These are phyloP conservation scores for Pseudonitzschia multiseries DNA, from an alignment of 108 stramenopile genomes.

Conservation along the genomic window DNA sequence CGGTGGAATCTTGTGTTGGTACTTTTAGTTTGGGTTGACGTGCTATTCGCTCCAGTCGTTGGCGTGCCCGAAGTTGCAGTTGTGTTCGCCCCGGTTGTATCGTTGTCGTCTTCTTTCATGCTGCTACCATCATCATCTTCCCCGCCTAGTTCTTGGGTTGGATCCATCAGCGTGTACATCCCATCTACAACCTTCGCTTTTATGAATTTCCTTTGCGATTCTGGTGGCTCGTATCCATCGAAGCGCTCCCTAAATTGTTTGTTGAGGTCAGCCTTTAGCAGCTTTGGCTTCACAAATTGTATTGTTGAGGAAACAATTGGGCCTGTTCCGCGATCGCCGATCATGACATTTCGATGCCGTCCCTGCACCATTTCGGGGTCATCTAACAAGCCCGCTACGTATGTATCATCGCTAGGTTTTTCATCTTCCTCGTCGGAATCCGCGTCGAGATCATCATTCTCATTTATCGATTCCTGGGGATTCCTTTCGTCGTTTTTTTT, in stretches of 20 bases:
- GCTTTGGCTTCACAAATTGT: slow-evolving; percentile 82
- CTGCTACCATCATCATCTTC: slow-evolving; percentile 23
- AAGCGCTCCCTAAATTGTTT: slow-evolving; percentile 91
- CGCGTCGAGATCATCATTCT: not conserved
- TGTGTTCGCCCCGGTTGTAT: slow-evolving; percentile 9
- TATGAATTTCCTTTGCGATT: slow-evolving; percentile 59
- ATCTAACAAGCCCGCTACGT: slow-evolving; percentile 46
- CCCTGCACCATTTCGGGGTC: slow-evolving; percentile 88
- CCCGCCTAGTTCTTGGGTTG: slow-evolving; percentile 40
- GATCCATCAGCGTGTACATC: slow-evolving; percentile 77
- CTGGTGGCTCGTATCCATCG: slow-evolving; percentile 88
- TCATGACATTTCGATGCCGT: slow-evolving; percentile 82
- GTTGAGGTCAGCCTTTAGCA: slow-evolving; percentile 90
- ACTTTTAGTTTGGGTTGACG: slow-evolving; percentile 4
- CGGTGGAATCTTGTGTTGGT: not conserved
- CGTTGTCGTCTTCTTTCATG: slow-evolving; percentile 14
- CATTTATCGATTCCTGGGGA: not conserved
- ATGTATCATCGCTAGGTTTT: slow-evolving; percentile 33
- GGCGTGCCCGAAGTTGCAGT: not conserved
- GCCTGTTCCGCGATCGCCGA: slow-evolving; percentile 78
- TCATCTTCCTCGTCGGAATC: slow-evolving; percentile 34
- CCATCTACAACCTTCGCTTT: slow-evolving; percentile 81
- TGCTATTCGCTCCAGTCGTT: slow-evolving; percentile 10
- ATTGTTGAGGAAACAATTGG: slow-evolving; percentile 85
- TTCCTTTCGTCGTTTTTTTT: not conserved